phyloP scores from a whole-genome alignment of 2,329 filamentous ascomycete species.

The Bipolaris gigantea region DNA sequence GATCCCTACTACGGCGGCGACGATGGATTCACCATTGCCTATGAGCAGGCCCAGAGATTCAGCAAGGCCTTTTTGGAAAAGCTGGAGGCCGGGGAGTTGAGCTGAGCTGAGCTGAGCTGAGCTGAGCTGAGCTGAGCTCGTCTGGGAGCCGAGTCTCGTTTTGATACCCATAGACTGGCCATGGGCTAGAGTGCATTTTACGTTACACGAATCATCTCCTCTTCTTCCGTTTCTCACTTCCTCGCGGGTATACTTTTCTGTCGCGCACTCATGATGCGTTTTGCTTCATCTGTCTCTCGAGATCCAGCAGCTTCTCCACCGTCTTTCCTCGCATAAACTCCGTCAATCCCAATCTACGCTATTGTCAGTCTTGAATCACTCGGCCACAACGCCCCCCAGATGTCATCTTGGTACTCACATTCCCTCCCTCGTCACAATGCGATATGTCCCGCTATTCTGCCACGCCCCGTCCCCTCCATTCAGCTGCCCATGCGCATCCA shows the following conservation, averaged over 20 bases:
- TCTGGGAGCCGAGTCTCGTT: constrained; percentile 3
- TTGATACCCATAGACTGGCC: constrained; percentile 26
- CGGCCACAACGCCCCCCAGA: constrained; percentile 34
- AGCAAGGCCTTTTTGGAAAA: constrained; percentile 73
- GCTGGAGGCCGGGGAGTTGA: constrained; percentile 48
- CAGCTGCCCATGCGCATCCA: constrained; percentile 61
- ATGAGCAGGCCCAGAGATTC: constrained; percentile 78
- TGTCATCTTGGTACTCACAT: constrained; percentile 45
- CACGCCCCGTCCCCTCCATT: constrained; percentile 60
- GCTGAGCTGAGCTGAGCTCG: too few relatives aligned
- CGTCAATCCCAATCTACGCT: constrained; percentile 21
- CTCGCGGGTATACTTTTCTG: constrained; percentile 1
- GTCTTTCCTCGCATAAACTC: constrained; percentile 29
- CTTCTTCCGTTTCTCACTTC: background rate
- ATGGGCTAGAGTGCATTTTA: constrained; percentile 3
- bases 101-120: too few relatives aligned
- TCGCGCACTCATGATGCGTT: constrained; percentile 6
- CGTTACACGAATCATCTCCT: background rate
- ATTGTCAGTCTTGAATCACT: background rate
- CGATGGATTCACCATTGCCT: constrained; percentile 55
- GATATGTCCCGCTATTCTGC: constrained; percentile 65
- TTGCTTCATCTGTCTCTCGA: constrained; percentile 26
- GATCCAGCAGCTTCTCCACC: constrained; percentile 20
- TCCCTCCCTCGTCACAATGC: constrained; percentile 62
- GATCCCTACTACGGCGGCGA: constrained; percentile 81